phyloP scores from a whole-genome alignment of 345 rosid genomes.

The Gossypium stocksii region DNA sequence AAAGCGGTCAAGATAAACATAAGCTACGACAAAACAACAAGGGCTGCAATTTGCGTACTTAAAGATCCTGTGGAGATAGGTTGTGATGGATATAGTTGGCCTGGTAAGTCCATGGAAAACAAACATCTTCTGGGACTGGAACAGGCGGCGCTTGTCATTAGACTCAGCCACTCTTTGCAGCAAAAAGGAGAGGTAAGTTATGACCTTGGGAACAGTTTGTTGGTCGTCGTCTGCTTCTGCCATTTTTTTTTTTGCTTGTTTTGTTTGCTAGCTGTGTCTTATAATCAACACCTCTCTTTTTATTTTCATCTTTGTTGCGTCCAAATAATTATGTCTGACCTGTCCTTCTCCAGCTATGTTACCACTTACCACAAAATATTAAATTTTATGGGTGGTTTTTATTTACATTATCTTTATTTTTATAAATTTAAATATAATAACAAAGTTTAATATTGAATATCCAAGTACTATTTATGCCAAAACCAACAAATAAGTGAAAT shows the following conservation, averaged over 20 bases:
- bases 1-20: conserved; percentile 66
- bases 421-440: too few species aligned
- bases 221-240: conserved; percentile 9
- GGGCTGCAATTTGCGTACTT: conserved; percentile 66
- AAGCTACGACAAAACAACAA: conserved; percentile 62
- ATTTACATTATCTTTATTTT: too few species aligned
- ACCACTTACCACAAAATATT: too few species aligned
- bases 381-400: too few species aligned
- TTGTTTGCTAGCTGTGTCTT: too few species aligned
- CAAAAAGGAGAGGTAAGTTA: conserved; percentile 41
- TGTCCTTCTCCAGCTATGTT: too few species aligned
- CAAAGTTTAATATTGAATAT: too few species aligned
- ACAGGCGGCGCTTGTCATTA: conserved; percentile 33
- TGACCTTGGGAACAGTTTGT: conserved; percentile 41
- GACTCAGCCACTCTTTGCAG: conserved; percentile 45
- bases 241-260: conserved; percentile 7
- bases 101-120: conserved; percentile 46
- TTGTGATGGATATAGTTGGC: conserved; percentile 55
- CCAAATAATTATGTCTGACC: too few species aligned
- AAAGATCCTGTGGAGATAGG: conserved; percentile 66
- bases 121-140: conserved; percentile 38
- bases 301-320: too few species aligned
- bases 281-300: too few species aligned
- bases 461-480: too few species aligned
- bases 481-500: too few species aligned